phyloP scores from a whole-genome alignment of 768 basidiomycete genomes.

The Boletus subparvulus region DNA sequence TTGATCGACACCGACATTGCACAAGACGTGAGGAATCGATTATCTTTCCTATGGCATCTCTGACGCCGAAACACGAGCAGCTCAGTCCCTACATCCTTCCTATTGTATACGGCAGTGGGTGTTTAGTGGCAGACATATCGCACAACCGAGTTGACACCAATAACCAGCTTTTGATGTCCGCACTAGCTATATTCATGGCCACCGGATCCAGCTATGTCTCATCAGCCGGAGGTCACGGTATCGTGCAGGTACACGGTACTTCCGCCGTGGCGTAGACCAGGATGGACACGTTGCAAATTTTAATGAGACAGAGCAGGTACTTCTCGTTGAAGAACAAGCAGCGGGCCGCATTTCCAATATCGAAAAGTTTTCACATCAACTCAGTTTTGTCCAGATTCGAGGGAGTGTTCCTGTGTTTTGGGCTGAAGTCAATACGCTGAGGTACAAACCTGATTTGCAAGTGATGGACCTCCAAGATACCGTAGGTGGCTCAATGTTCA shows the following conservation, averaged over 20 bases:
- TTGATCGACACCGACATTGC: conserved; percentile 58
- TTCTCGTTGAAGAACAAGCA: conserved; percentile 67
- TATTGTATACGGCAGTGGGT: conserved; percentile 91
- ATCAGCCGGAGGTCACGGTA: conserved; percentile 93
- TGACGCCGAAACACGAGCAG: conserved; percentile 41
- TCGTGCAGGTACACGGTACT: conserved; percentile 96
- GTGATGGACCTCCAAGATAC: conserved; percentile 92
- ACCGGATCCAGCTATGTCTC: conserved; percentile 78
- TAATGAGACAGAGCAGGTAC: conserved; percentile 96
- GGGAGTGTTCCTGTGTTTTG: conserved; percentile 95
- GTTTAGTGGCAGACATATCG: background rate
- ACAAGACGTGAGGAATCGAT: conserved; percentile 56
- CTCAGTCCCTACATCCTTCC: conserved; percentile 88
- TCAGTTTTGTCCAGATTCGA: conserved; percentile 91
- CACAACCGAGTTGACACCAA: conserved; percentile 1
- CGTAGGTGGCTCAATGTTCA: conserved; percentile 44
- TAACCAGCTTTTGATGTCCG: conserved; percentile 82
- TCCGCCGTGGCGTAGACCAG: conserved; percentile 88
- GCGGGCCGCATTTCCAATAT: conserved; percentile 39
- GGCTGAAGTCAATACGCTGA: conserved; percentile 93
- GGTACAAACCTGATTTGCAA: conserved; percentile 95
- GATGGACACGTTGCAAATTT: conserved; percentile 94
- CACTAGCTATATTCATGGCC: conserved; percentile 69
- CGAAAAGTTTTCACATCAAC: conserved; percentile 54
- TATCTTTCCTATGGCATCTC: background rate